Base-by-base conservation (phyloP, 768 basidiomycete species). In the Tephrocybe sp. region DNA sequence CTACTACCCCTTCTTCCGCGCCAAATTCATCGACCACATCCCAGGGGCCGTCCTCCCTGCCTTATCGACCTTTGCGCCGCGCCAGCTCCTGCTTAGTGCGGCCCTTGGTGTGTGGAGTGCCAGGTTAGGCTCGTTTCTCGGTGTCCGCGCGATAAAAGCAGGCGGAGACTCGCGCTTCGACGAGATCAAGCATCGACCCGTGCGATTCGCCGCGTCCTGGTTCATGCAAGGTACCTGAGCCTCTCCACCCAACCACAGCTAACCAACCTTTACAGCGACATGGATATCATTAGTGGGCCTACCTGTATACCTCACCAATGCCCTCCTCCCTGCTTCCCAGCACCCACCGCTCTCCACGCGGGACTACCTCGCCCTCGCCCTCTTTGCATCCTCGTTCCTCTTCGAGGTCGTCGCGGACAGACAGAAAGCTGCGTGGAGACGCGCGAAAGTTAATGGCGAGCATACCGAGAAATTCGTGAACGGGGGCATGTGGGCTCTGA, bases 391-490 rank as follows among this genome's bases (percentile, higher is more conserved):
- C 4, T 85, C 83, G 0, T 76, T 89, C 59, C 59, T 81, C 3
- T 71, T 86, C 28, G 88, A 90, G 62, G 74, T 81, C 10, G 60
- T 78, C 33, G 84, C 86, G 0, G 87, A 89, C 65, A 55, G 65
- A 36, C 85, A 90, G 66, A 90, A 91, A 64, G 65, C 75, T 3
- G 64, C 68, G 0, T 89, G 88, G 88, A 71, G 84, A 34, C 65
- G 63, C 25, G 77, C 72, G 1, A 85, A 83, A 60, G 71, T 85
- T 15, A 70, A 70, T 15, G 85, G 86, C 63, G 66, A 82, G 53
- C 88, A 90, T 60, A 76, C 86, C 40, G 83, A 90, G 56, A 75
- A 79, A 58, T 89, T 90, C 61, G 85, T 90, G 50, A 77, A 77
- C 7, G 71, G 69, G 24, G 88, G 88, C 1, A 65, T 89, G 15